Evolutionary conservation across 1,139 yeast genomes (phyloP).

Genomic region (Sugiyamaella castrensis): DNA sequence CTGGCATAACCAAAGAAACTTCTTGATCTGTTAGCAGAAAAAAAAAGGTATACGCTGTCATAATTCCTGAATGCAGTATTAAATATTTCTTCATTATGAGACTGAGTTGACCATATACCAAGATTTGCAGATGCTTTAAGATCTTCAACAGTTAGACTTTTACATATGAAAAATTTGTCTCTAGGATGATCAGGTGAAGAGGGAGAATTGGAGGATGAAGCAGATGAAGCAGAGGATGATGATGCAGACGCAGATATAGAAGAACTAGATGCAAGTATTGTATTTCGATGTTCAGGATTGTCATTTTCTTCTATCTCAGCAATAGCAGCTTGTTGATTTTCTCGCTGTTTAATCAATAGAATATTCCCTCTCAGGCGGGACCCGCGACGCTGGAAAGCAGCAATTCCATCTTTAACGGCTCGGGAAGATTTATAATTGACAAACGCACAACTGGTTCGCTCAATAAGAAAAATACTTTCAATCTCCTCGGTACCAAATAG

Average conservation of each 20-base stretch:
- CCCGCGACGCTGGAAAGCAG: constrained; percentile 31
- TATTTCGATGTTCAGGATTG: background rate
- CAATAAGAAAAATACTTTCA: constrained; percentile 40
- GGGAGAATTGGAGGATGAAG: background rate
- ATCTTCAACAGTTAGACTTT: constrained; percentile 41
- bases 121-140: constrained; percentile 35
- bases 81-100: constrained; percentile 38
- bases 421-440: constrained; percentile 36
- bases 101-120: constrained; percentile 42
- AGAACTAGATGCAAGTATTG: background rate
- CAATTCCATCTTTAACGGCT: constrained; percentile 36
- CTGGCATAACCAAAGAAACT: constrained; percentile 43
- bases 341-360: constrained; percentile 32
- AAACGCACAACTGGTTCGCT: constrained; percentile 42
- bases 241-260: background rate
- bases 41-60: constrained; percentile 40
- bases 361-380: constrained; percentile 34
- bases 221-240: background rate
- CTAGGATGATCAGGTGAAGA: constrained; percentile 3
- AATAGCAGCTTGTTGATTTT: background rate
- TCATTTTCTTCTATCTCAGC: background rate
- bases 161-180: constrained; percentile 41
- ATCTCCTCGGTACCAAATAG: constrained; percentile 40
- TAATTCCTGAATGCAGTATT: constrained; percentile 37
- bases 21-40: constrained; percentile 42